Base-by-base conservation (phyloP, 2,329 filamentous ascomycete species). In the Colletotrichum abscissum region DNA sequence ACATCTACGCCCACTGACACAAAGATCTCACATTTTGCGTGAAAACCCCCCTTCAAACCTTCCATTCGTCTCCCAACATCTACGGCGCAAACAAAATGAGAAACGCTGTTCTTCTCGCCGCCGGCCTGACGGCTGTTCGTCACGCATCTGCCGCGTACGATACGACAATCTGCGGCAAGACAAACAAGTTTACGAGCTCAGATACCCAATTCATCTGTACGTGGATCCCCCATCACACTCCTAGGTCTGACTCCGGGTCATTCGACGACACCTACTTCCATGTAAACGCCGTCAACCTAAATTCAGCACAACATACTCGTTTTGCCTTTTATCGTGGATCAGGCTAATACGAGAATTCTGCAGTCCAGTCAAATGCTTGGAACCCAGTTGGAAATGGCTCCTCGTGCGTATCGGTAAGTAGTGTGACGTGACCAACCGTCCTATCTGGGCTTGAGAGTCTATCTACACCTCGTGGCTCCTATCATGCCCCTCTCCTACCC, bases 291-390 rank as follows among this genome's bases (percentile, higher is more conserved):
- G 8, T 11, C 19, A 49, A 19, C 7, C n/a, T 19, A 49, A 1
- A 49, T n/a, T 19, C n/a, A 49, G 16, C 42, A 49, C 19, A n/a
- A 22, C 8, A n/a, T 9, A n/a, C 16, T 56, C 16, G 8, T 4
- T 26, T 19, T 49, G 12, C 42, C 38, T 6, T 30, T 67, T 7
- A 12, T n/a, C 38, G 24, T 54, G 60, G 35, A 55, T 35, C 8
- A 56, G 14, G 56, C 66, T 76, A 9, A 76, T 56, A 16, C 24
- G 5, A 49, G n/a, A 22, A 19, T 6, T 35, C 5, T 49, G 5
- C 67, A 81, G 79, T 78, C 64, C 77, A 78, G 64, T 76, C 80
- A 16, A 80, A 81, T 46, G 80, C 80, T 57, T 81, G 80, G 80
- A 79, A 80, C 67, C 73, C 79, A 8, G 75, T 74, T 38, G 71